Conservation (phyloP, 208 protist species). For the Acanthamoeba divionensis region DNA sequence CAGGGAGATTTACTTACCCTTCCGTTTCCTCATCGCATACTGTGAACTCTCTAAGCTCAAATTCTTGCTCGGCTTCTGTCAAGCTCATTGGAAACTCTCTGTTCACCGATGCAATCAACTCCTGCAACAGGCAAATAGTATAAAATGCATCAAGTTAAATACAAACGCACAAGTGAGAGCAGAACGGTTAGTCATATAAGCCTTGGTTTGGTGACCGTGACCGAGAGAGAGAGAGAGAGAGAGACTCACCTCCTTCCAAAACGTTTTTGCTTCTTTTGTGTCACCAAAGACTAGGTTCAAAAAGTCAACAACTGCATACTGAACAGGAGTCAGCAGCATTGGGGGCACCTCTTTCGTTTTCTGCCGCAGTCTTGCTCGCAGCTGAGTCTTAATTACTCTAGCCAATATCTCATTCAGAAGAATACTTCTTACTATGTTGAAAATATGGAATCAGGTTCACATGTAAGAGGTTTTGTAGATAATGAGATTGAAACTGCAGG, state of each 20-base stretch:
- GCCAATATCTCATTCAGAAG: conserved; percentile 44
- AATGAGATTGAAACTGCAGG: no score
- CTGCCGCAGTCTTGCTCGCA: background rate
- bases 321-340: conserved; percentile 51
- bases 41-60: conserved; percentile 9
- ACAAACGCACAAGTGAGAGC: no score
- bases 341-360: conserved; percentile 53
- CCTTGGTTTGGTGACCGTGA: no score
- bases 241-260: conserved; percentile 18
- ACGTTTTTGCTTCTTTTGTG: conserved; percentile 19
- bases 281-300: conserved; percentile 49
- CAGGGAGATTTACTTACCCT: background rate
- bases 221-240: no score
- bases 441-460: no score
- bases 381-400: conserved; percentile 38
- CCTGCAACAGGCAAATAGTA: background rate
- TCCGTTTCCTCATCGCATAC: conserved; percentile 31
- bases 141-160: background rate
- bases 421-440: background rate
- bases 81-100: conserved; percentile 29
- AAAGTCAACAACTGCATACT: conserved; percentile 46
- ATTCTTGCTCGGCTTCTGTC: background rate
- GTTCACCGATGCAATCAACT: background rate
- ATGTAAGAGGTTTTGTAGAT: no score
- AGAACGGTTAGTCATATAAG: no score